These are phyloP conservation scores for Crataegus laevigata DNA, from an alignment of 306 rosid species.

Conservation along the genomic window DNA sequence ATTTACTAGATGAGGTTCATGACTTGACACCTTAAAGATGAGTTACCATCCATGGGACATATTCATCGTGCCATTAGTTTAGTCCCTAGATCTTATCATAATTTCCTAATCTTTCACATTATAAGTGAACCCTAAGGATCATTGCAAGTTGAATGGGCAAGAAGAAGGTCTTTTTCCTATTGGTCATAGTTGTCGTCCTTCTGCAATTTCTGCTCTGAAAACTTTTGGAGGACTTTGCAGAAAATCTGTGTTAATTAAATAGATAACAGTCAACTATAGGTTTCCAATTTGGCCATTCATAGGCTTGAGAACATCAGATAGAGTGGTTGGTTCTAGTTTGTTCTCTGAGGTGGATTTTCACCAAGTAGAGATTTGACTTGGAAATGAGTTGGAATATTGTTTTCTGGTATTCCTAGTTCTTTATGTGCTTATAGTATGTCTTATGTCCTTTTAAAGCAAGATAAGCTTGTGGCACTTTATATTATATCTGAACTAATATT, in stretches of 20 bases:
- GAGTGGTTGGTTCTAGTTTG: not conserved
- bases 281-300: not conserved
- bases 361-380: not conserved
- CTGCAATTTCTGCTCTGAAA: not conserved
- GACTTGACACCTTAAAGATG: not conserved
- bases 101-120: not conserved
- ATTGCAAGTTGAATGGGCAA: not conserved
- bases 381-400: not conserved
- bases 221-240: not conserved
- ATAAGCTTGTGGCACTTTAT: not conserved
- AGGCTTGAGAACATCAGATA: not conserved
- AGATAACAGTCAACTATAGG: not conserved
- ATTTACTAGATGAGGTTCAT: not conserved
- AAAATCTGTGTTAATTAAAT: not conserved
- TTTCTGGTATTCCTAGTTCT: not conserved
- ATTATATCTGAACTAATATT: not conserved
- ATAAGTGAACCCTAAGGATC: not conserved
- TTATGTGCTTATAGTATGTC: not conserved
- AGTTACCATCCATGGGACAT: not conserved
- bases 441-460: not conserved
- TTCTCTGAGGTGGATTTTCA: not conserved
- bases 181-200: not conserved
- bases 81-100: not conserved
- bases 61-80: not conserved
- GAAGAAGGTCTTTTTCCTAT: not conserved